Base-by-base conservation (phyloP, 257 asterid species). In the Mitragyna speciosa region DNA sequence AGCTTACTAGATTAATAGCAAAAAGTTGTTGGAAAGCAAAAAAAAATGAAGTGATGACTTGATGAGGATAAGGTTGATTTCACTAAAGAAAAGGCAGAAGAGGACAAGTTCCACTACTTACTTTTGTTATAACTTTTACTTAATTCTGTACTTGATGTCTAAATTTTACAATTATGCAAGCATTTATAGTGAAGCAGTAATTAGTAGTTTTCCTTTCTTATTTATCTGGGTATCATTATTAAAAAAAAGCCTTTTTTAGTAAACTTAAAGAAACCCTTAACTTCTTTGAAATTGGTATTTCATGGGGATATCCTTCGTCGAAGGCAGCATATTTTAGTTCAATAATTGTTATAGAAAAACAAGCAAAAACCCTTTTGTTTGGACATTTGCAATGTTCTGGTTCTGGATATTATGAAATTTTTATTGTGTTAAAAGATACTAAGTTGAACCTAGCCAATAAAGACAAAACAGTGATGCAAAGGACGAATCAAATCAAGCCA, bases 401-500 rank as follows among this genome's bases (percentile, higher is more conserved):
- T 71, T 47, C 30, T 73, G 33, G 64, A 59, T 72, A 68, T 52
- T 7, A 22, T 8, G 30, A 66, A 78, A 69, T 73, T 43, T 36
- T 63, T 12, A 45, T n/a, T 47, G 15, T 68, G 33, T 56, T 82
- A 14, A 20, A 76, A 73, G 75, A 76, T 63, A 76, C 79, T 72
- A 69, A 81, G 77, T 80, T 85, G 88, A 83, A 85, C 80, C 86
- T 79, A 49, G 89, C 72, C 80, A 88, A 88, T 75, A 82, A 76
- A 77, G 85, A 86, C 87, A 84, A 80, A 64, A 69, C 15, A 86
- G 81, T 86, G 87, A 88, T 88, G 89, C 88, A 87, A 86, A 84
- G 81, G 90, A 82, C 92, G 88, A 88, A 90, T 87, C 83, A 88
- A 75, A 81, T 85, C 77, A 83, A 78, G 94, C 87, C 95, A 92